Evolutionary conservation across 139 green algal genomes (phyloP).

Genomic region (Micromonas commoda): DNA sequence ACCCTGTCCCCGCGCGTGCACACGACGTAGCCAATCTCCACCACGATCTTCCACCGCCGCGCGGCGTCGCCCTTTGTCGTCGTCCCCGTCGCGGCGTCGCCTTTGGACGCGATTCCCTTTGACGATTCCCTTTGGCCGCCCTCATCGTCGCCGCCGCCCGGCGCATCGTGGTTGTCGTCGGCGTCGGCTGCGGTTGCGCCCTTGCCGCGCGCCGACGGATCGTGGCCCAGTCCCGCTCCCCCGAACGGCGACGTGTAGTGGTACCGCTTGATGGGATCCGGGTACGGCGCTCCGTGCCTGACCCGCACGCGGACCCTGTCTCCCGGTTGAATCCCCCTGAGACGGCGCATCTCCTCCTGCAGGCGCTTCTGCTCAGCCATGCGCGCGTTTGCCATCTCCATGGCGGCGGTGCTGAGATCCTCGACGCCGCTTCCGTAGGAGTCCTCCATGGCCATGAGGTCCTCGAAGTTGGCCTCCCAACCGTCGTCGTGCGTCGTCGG

Average conservation of each 20-base stretch:
- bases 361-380: neutral
- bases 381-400: neutral
- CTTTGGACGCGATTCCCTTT: neutral
- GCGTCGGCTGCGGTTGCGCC: neutral
- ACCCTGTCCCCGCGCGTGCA: neutral
- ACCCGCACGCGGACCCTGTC: constrained; percentile 1
- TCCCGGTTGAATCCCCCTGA: neutral
- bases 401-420: neutral
- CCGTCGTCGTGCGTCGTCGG: neutral
- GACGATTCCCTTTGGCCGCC: neutral
- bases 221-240: neutral
- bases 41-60: neutral
- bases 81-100: too few species aligned
- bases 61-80: too few species aligned
- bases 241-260: neutral
- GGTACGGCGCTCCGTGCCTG: neutral
- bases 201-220: neutral
- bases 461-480: neutral
- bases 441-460: constrained; percentile 23
- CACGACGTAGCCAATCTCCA: constrained; percentile 1
- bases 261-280: neutral
- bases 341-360: neutral
- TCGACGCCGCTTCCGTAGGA: neutral
- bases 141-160: neutral
- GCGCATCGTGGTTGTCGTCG: neutral